Base-by-base conservation (phyloP, 2,329 filamentous ascomycete genomes). In the Bipolaris victoriae region DNA sequence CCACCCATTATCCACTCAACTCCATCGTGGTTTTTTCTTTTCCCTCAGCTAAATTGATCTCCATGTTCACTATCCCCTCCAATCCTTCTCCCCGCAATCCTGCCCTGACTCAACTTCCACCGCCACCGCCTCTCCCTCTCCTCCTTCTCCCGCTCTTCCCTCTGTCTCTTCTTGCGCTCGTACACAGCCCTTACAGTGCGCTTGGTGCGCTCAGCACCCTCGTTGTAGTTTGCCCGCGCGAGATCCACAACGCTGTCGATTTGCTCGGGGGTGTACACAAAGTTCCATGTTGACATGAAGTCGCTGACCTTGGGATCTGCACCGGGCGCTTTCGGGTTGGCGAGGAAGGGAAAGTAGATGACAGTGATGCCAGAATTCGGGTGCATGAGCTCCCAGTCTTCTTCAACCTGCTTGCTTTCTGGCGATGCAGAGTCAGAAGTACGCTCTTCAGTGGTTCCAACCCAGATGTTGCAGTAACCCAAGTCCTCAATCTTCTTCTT, bases 231-330 rank as follows among this genome's bases (percentile, higher is more conserved):
- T 10, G 91, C 91, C 53, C 87, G 84, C 1, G 95, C 93, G 26
- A 99, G 83, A 5, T 84, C 83, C 2, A 97, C 89, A 0, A 96
- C 92, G 24, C 86, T 85, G 66, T 98, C 93, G 50, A 99, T 88
- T 75, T 99, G 89, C 55, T 95, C 88, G 0, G 92, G 89, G 1
- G 90, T 96, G 76, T 98, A 99, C 29, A 97, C 88, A 73, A 98
- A 98, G 73, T 99, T 99, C 95, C 95, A 99, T 0, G 95, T 99
- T 65, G 88, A 91, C 81, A 98, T 87, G 77, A 92, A 98, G 58
- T 97, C 92, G 51, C 86, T 90, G 2, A 84, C 86, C 22, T 88
- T 87, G 0, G 95, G 95, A 65, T 97, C 90, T n/a, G 98, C 89
- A 41, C 86, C 90, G 0, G 88, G 84, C 0, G 92, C 89, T 58